Base-by-base conservation (phyloP, 169 alveolate species). In the Eimeria acervulina region DNA sequence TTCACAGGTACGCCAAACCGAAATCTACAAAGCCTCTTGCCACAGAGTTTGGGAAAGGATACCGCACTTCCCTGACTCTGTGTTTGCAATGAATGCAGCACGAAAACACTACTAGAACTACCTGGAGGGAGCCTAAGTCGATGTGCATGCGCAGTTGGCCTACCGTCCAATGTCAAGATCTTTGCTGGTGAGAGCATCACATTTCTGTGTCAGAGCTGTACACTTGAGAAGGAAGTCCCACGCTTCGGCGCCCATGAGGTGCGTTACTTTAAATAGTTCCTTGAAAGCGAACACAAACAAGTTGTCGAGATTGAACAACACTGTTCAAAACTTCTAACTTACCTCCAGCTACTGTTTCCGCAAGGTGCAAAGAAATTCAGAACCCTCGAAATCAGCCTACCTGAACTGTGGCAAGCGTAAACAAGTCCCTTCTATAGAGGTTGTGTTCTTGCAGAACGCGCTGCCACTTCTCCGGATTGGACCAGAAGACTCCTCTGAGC, bases 381-480 rank as follows among this genome's bases (percentile, higher is more conserved):
- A 23, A 12, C 55, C 38, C 59, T 26, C 51, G 28, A 23, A 0
- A 38, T 1, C n/a, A 31, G 55, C 93, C 23, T 83, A 93, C 96
- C 94, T 93, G 97, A 28, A 95, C 97, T 40, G 97, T 95, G 33
- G 97, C 97, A 23, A 95, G 93, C 8, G 97, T 95, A 80, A 95
- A 95, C 63, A 95, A 59, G 31, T 95, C 95, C 31, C 96, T 68
- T 23, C 95, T 74, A 87, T 95, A 90, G 19, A 95, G 96, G 47
- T 84, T 90, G 33, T 95, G 70, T 17, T 70, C 92, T 47, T 59
- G 84, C 83, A 95, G 80, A 23, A 87, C 90, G 33, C 94, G 91
- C 95, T 95, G 97, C 97, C 97, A 95, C 87, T 91, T 76, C 68
- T 95, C 96, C 38, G 97, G 95, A 42, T 95, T 88, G 12, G 97